phyloP scores from a whole-genome alignment of 2,329 filamentous ascomycete genomes.

The Cordyceps cicadae region DNA sequence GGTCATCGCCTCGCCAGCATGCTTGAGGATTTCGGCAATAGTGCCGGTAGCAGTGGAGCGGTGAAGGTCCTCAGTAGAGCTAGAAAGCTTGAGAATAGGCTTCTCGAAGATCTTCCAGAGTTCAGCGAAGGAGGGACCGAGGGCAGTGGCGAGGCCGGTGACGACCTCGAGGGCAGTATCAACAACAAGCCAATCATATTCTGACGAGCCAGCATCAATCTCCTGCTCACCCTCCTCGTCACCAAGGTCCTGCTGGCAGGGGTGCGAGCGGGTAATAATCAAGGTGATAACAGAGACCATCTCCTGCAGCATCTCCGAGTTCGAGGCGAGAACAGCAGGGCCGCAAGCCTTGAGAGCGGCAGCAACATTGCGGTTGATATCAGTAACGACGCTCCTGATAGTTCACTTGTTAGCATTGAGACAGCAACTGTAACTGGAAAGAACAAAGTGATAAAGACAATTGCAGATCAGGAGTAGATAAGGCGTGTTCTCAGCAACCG shows the following conservation, averaged over 20 bases:
- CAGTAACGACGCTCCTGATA: slow-evolving; percentile 72
- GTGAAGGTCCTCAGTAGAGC: slow-evolving; percentile 78
- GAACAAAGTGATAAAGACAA: slow-evolving; percentile 15
- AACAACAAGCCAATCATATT: slow-evolving; percentile 95
- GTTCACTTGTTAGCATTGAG: slow-evolving; percentile 32
- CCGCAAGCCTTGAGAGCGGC: slow-evolving; percentile 87
- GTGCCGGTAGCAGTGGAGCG: slow-evolving; percentile 85
- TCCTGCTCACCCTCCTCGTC: slow-evolving; percentile 69
- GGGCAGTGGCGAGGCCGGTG: slow-evolving; percentile 71
- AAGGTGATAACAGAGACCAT: slow-evolving; percentile 66
- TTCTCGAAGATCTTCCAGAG: slow-evolving; percentile 96
- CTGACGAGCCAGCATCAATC: slow-evolving; percentile 70
- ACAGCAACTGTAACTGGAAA: slow-evolving; percentile 12
- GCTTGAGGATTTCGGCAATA: slow-evolving; percentile 80
- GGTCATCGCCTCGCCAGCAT: slow-evolving; percentile 74
- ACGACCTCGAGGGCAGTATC: slow-evolving; percentile 91
- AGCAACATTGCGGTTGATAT: slow-evolving; percentile 89
- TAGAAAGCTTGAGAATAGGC: slow-evolving; percentile 78
- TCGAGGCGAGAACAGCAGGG: slow-evolving; percentile 70
- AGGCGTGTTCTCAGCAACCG: slow-evolving; percentile 79
- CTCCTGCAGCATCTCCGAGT: slow-evolving; percentile 61
- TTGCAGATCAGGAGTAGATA: slow-evolving; percentile 32
- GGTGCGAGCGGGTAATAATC: slow-evolving; percentile 83
- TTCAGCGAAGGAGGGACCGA: slow-evolving; percentile 74
- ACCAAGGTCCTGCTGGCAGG: slow-evolving; percentile 84